Conservation (phyloP, 805 yeast species). For the Kockiozyma suomiensis region DNA sequence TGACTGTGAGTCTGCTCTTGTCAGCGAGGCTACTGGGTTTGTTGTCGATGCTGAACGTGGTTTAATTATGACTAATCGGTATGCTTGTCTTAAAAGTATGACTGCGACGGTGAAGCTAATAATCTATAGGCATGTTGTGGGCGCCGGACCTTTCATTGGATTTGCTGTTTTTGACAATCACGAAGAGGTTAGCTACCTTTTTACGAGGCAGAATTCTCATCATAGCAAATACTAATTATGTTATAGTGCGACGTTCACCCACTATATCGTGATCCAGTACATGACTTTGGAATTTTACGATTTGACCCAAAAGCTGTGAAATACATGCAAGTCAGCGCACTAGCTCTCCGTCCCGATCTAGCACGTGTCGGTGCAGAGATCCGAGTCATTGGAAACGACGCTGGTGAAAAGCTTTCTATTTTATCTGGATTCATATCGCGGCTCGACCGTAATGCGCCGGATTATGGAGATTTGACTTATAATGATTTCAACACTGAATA, state of each 20-base stretch:
- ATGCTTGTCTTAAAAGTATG: neutral
- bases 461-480: conserved; percentile 83
- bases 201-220: conserved; percentile 41
- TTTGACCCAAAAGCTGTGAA: conserved; percentile 73
- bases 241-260: conserved; percentile 29
- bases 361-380: conserved; percentile 81
- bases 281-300: conserved; percentile 87
- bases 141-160: conserved; percentile 92
- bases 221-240: neutral
- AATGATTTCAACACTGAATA: conserved; percentile 55
- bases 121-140: conserved; percentile 76
- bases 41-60: conserved; percentile 84
- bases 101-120: neutral
- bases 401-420: conserved; percentile 90
- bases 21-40: conserved; percentile 93
- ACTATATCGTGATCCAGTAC: conserved; percentile 81
- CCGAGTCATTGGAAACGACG: conserved; percentile 94
- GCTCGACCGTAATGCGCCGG: conserved; percentile 91
- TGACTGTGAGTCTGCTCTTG: conserved; percentile 79
- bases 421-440: conserved; percentile 82
- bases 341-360: conserved; percentile 73
- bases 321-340: conserved; percentile 69
- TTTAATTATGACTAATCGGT: conserved; percentile 73
- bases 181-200: conserved; percentile 80
- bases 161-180: conserved; percentile 92